Base-by-base conservation (phyloP, 2,329 filamentous ascomycete species). In the Alternaria infectoria region DNA sequence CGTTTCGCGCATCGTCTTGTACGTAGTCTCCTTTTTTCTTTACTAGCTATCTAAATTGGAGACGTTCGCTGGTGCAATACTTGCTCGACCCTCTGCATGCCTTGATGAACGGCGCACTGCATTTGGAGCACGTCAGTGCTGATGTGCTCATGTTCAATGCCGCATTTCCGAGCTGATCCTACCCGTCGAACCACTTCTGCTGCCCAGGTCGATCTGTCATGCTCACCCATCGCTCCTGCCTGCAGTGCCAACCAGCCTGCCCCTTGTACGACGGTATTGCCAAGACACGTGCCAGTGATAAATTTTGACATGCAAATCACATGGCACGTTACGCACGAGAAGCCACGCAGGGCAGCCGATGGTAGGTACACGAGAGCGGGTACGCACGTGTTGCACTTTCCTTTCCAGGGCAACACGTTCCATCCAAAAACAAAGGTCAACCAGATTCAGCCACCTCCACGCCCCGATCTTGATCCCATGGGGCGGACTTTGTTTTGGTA, bases 1-100 rank as follows among this genome's bases (percentile, higher is more conserved):
- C 61, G 66, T 65, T 66, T 66, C 59, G 25, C 54, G 56, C 55
- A 55, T 26, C 25, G 47, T 47, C 56, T 49, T 54, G 50, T 52
- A 59, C 58, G 61, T 52, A 57, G 59, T 61, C 57, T 64, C 50
- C 47, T 58, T 57, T 46, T 32, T 28, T 59, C 54, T 40, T 64
- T 32, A 44, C 52, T 55, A 63, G 57, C 51, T 59, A 64, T 55
- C 55, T 50, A 66, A 66, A 64, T 64, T 64, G 64, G 64, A 67
- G 58, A 65, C 47, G 36, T 64, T 66, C 44, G 59, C 57, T 61
- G 62, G 61, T 65, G 59, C 54, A 58, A 61, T 49, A 54, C 58
- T 58, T 54, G 44, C 36, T 36, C 21, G 9, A 19, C 21, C 55
- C 17, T 40, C 23, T 57, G 46, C n/a, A 21, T 44, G 12, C 11